These are phyloP conservation scores for Puccinia polysora DNA, from an alignment of 1,284 basidiomycete species.

Conservation along the genomic window DNA sequence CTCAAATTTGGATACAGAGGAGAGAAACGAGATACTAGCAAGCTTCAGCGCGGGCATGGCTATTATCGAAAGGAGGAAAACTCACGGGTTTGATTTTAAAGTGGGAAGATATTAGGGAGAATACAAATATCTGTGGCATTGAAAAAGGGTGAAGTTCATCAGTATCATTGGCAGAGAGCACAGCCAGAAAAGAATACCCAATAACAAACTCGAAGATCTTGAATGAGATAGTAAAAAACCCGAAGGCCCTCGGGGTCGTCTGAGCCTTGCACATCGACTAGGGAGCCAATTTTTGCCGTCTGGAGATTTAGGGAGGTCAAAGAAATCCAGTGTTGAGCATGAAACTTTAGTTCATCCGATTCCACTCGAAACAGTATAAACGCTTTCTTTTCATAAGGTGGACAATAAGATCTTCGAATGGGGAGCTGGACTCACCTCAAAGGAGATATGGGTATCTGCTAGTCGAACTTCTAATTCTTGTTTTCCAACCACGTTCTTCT, in stretches of 20 bases:
- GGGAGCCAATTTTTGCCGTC: conserved; percentile 95
- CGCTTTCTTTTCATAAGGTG: too few relatives aligned
- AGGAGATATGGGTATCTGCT: conserved; percentile 92
- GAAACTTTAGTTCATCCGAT: too few relatives aligned
- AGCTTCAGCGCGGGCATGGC: background rate
- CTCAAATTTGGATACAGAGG: background rate
- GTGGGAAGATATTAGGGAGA: conserved; percentile 93
- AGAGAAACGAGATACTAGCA: background rate
- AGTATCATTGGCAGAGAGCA: background rate
- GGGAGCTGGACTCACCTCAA: conserved; percentile 68
- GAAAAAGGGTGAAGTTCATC: too few relatives aligned
- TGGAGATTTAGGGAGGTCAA: conserved; percentile 53
- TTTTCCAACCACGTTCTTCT: conserved; percentile 95
- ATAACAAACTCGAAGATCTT: conserved; percentile 78
- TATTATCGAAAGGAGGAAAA: background rate
- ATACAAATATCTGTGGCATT: conserved; percentile 86
- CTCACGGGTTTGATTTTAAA: conserved; percentile 92
- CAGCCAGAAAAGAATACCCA: background rate
- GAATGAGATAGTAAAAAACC: conserved; percentile 98
- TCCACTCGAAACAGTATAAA: too few relatives aligned
- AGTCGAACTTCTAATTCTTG: conserved; percentile 93
- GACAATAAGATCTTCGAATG: background rate
- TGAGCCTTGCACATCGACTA: conserved; percentile 93
- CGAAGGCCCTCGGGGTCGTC: conserved; percentile 94
- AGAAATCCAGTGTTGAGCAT: too few relatives aligned